Evolutionary conservation across 768 basidiomycete genomes (phyloP), one percentile per base, ranked within the genome.

Genomic region (Cystobasidium tubakii): DNA sequence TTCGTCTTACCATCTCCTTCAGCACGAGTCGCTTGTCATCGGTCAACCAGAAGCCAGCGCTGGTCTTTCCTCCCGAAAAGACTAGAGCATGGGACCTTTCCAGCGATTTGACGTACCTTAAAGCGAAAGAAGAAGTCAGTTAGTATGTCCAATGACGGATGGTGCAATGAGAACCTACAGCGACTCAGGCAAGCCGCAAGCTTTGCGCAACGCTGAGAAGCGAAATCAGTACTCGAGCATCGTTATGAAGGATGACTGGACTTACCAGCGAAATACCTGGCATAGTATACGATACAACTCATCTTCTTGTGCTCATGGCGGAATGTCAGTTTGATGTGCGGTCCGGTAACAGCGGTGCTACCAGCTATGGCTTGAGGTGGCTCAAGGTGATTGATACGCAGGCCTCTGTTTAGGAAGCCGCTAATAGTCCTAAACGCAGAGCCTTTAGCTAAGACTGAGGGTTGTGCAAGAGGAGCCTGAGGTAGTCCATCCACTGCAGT

Each of bases 21-120:
- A 94, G 92, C 75, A 98, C 94, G 84, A 97, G 96, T 1, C 95
- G 91, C 80, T 94, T 91, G 79, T 98, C 93, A 83, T 88, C 85
- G 21, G 94, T 96, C 82, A 97, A 97, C 77, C 96, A 82, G 82
- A 98, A 98, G 0, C 90, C 92, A 1, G 93, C 96, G 3, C 92
- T 91, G 2, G 92, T 95, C 81, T 98, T 98, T 15, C 95, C 95
- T 29, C 95, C 95, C 71, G 86, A 89, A 0, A 91, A 88, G 79
- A 96, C 88, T 89, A 93, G 95, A 80, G 93, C 94, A 74, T 92
- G 86, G 80, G 94, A 97, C 43, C 94, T 85, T 0, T 94, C 88
- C 19, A 98, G 82, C 0, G 91, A 94, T 79, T 96, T 92, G 55
- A 97, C 86, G 83, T 96, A 91, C 77, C 90, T 93, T 80, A 9